Percentiles rank a stretch among this genome's conserved stretches.
These are phyloP conservation scores for Dichotomocladium elegans DNA, from an alignment of 371 early-diverging fungal species.

Conservation along the genomic window DNA sequence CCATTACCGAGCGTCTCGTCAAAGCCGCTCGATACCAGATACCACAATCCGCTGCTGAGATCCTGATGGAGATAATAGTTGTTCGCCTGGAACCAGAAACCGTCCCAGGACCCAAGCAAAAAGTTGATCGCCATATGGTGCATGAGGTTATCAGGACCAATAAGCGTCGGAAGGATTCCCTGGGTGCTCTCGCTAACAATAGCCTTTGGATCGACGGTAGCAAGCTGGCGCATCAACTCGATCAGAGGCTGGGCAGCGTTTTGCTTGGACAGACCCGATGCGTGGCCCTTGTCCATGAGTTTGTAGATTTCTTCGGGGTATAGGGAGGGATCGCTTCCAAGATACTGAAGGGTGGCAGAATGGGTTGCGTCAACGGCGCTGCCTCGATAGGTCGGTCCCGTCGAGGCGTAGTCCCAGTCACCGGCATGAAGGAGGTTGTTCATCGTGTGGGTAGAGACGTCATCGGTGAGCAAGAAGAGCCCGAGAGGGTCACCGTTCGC, in stretches of 20 bases:
- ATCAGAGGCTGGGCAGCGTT: slow-evolving; percentile 18
- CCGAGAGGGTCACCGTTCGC: slow-evolving; percentile 49
- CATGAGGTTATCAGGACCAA: slow-evolving; percentile 38
- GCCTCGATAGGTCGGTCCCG: slow-evolving; percentile 40
- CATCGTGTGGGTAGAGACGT: slow-evolving; percentile 43
- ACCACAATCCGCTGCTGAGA: slow-evolving; percentile 41
- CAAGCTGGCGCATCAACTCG: slow-evolving; percentile 24
- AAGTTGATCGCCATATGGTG: slow-evolving; percentile 43
- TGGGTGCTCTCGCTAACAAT: slow-evolving; percentile 32
- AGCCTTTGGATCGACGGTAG: slow-evolving; percentile 21
- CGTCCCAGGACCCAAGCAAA: slow-evolving; percentile 44
- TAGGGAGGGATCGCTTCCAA: slow-evolving; percentile 32
- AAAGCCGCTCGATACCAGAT: slow-evolving; percentile 51
- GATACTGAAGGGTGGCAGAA: slow-evolving; percentile 34
- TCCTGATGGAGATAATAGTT: slow-evolving; percentile 55
- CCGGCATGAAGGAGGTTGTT: slow-evolving; percentile 38
- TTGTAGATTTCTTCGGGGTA: slow-evolving; percentile 43
- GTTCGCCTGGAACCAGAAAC: slow-evolving; percentile 46
- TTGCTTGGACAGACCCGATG: slow-evolving; percentile 16
- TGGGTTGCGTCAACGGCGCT: slow-evolving; percentile 23
- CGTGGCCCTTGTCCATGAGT: slow-evolving; percentile 28
- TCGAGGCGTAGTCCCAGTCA: slow-evolving; percentile 19
- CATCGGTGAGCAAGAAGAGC: slow-evolving; percentile 51
- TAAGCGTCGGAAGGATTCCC: slow-evolving; percentile 30
- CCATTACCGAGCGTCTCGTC: slow-evolving; percentile 51